Evolutionary conservation across 1,284 basidiomycete genomes (phyloP).

Genomic region (Puccinia polysora): DNA sequence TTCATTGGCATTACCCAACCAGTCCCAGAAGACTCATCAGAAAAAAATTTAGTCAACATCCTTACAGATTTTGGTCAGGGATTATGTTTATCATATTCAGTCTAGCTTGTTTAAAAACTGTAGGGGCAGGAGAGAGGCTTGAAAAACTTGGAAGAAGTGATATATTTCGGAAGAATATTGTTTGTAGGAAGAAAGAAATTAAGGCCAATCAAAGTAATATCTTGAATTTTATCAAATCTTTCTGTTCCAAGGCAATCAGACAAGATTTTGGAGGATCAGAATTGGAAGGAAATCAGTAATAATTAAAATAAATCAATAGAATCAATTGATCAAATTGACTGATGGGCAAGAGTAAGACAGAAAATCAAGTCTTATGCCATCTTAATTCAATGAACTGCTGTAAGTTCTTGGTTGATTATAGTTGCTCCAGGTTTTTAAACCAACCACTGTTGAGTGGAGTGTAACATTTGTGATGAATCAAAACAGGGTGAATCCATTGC

Average conservation of each 20-base stretch:
- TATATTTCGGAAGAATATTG: conserved; percentile 25
- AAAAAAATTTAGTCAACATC: no score
- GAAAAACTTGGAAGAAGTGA: not conserved
- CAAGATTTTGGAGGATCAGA: conserved; percentile 20
- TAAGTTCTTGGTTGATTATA: conserved; percentile 31
- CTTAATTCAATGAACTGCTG: conserved; percentile 22
- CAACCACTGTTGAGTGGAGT: conserved; percentile 36
- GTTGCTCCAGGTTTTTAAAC: conserved; percentile 30
- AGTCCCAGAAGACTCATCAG: no score
- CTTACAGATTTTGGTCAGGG: no score
- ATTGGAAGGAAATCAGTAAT: not conserved
- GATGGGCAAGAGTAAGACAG: conserved; percentile 2
- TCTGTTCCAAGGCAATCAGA: conserved; percentile 26
- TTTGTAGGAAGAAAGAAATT: conserved; percentile 9
- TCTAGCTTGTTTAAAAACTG: no score
- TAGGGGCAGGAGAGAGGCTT: not conserved
- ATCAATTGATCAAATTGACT: not conserved
- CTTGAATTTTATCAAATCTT: conserved; percentile 36
- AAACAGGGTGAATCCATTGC: conserved; percentile 31
- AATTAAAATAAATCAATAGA: conserved; percentile 25
- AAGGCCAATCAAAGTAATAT: conserved; percentile 13
- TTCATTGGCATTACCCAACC: no score
- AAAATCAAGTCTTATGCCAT: conserved; percentile 11
- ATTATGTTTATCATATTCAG: no score
- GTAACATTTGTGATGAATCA: conserved; percentile 37